phyloP scores from a whole-genome alignment of 257 asterid species.

The Salvia splendens region DNA sequence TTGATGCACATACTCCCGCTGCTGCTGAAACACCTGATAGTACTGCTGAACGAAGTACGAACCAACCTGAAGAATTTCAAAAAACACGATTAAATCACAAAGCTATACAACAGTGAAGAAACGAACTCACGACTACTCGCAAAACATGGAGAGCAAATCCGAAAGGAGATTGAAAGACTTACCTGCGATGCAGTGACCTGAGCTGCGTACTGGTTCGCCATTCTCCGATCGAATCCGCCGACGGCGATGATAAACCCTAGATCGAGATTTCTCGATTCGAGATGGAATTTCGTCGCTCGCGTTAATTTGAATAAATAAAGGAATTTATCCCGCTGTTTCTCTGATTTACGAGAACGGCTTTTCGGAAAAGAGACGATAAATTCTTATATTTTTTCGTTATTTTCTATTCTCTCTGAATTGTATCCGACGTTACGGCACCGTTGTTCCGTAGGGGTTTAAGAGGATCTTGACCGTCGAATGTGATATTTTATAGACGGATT shows the following conservation, averaged over 20 bases:
- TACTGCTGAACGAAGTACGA: conserved; percentile 84
- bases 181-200: conserved; percentile 63
- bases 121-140: neutral
- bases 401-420: neutral
- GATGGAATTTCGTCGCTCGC: conserved; percentile 11
- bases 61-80: conserved; percentile 55
- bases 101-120: neutral
- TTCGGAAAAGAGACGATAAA: conserved; percentile 24
- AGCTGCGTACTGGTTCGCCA: conserved; percentile 51
- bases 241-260: conserved; percentile 42
- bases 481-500: conserved; percentile 26
- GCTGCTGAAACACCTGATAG: conserved; percentile 71
- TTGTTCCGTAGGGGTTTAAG: conserved; percentile 19
- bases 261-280: conserved; percentile 31
- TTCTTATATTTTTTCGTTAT: neutral
- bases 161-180: neutral
- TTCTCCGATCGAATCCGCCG: conserved; percentile 35
- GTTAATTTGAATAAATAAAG: conserved; percentile 27
- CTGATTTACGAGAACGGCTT: conserved; percentile 22
- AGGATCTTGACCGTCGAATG: conserved; percentile 28
- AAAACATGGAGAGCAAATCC: neutral
- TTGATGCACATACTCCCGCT: conserved; percentile 64
- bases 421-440: conserved; percentile 33
- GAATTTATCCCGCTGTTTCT: conserved; percentile 31
- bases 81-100: neutral